Evolutionary conservation across 345 rosid genomes (phyloP).

Genomic region (Triadica sebifera): DNA sequence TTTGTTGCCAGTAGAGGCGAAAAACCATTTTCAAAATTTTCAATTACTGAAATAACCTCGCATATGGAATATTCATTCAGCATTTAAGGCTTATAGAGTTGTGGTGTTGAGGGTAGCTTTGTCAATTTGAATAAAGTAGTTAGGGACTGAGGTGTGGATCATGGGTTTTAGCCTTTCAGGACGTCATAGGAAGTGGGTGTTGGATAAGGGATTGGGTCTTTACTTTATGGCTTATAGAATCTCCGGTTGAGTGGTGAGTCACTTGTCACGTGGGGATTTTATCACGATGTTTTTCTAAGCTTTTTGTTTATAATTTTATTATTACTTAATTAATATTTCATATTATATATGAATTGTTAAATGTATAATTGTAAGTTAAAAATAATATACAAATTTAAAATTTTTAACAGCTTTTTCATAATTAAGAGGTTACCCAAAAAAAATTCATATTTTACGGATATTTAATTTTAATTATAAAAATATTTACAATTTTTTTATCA

Average conservation of each 20-base stretch:
- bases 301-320: too few relatives aligned
- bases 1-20: not conserved
- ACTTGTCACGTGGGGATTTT: not conserved
- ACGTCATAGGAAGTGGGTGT: conserved; percentile 14
- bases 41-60: conserved; percentile 8
- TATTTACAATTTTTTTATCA: too few relatives aligned
- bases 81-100: not conserved
- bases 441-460: too few relatives aligned
- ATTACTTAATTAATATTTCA: too few relatives aligned
- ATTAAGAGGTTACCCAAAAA: too few relatives aligned
- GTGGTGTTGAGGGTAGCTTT: conserved; percentile 10
- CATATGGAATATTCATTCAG: not conserved
- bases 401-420: too few relatives aligned
- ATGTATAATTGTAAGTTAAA: too few relatives aligned
- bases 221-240: too few relatives aligned
- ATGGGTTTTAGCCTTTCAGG: not conserved
- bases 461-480: too few relatives aligned
- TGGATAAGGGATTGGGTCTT: not conserved
- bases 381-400: too few relatives aligned
- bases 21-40: conserved; percentile 4
- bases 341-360: too few relatives aligned
- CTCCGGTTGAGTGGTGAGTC: not conserved
- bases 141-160: not conserved
- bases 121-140: conserved; percentile 2
- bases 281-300: too few relatives aligned